These are phyloP conservation scores for Ophiostoma sp. DNA, from an alignment of 2,329 filamentous ascomycete species.

Conservation along the genomic window DNA sequence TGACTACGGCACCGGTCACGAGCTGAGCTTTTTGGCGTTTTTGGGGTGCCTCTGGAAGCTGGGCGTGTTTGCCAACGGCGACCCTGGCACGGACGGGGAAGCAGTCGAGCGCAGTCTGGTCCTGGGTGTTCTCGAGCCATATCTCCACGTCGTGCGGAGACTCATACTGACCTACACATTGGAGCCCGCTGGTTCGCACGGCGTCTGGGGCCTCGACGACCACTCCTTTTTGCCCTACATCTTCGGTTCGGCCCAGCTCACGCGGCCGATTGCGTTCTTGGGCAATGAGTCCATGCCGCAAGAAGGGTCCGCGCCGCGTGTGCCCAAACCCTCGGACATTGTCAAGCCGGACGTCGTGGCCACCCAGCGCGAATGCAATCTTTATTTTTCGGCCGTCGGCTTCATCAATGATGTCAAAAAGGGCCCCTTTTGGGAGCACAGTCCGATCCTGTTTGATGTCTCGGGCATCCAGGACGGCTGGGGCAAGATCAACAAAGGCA, in stretches of 20 bases:
- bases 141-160: constrained; percentile 75
- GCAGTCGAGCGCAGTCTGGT: constrained; percentile 77
- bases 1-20: constrained; percentile 95
- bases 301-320: constrained; percentile 72
- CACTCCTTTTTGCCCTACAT: constrained; percentile 94
- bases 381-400: constrained; percentile 94
- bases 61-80: constrained; percentile 67
- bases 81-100: constrained; percentile 40
- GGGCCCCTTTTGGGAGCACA: constrained; percentile 96
- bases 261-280: constrained; percentile 66
- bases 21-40: constrained; percentile 92
- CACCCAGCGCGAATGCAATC: constrained; percentile 64
- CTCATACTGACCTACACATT: constrained; percentile 89
- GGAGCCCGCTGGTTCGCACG: constrained; percentile 93
- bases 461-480: constrained; percentile 90
- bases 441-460: constrained; percentile 90
- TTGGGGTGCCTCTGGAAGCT: constrained; percentile 89
- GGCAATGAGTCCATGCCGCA: constrained; percentile 61
- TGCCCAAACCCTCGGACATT: constrained; percentile 72
- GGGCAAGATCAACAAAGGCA: constrained; percentile 98
- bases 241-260: constrained; percentile 88
- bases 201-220: constrained; percentile 98
- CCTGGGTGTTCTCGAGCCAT: constrained; percentile 79
- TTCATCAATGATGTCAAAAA: constrained; percentile 98
- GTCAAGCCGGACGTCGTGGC: constrained; percentile 64